Base-by-base conservation (phyloP, 768 basidiomycete species). In the Suillus bovinus region DNA sequence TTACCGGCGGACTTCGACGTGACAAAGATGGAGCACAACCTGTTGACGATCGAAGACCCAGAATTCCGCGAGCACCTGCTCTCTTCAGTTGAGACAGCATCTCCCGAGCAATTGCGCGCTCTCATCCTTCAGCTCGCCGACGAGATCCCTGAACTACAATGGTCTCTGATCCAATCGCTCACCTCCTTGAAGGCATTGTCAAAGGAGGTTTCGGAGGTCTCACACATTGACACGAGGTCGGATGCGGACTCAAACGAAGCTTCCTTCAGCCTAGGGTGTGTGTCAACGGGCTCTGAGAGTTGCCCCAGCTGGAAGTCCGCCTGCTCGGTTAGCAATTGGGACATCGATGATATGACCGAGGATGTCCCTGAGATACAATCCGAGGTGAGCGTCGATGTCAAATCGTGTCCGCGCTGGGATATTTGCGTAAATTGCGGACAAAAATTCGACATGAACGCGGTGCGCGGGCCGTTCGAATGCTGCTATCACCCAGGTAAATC, bases 401-500 rank as follows among this genome's bases (percentile, higher is more conserved):
- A 22, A 55, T 38, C 34, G 5, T 16, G 16, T n/a, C 74, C 80
- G 16, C 78, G 81, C 33, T 84, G 81, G 80, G 79, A 81, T 56
- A 72, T 67, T 5, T 85, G 85, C 66, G 71, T 62, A 7, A 80
- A 81, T 63, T 86, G 85, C 64, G 71, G 76, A 22, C 77, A 78
- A 58, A 80, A 83, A 56, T 84, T 77, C 63, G 83, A 85, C 63
- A 71, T 75, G 47, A 75, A 76, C 14, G 70, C 67, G 6, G 64
- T 69, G 47, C 71, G 79, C 50, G 76, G 70, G 22, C 73, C 78
- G 5, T 75, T 72, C 4, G 81, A 82, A 62, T 86, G 84, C 63
- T 52, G 63, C 20, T 84, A 82, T 65, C 85, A 86, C 74, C 78
- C 81, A 47, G 84, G 85, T 84, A 59, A 57, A 79, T 63, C 22